Percentiles rank a stretch among this genome's conserved stretches.
phyloP scores from a whole-genome alignment of 2,329 filamentous ascomycete genomes.

The Venturia asperata region DNA sequence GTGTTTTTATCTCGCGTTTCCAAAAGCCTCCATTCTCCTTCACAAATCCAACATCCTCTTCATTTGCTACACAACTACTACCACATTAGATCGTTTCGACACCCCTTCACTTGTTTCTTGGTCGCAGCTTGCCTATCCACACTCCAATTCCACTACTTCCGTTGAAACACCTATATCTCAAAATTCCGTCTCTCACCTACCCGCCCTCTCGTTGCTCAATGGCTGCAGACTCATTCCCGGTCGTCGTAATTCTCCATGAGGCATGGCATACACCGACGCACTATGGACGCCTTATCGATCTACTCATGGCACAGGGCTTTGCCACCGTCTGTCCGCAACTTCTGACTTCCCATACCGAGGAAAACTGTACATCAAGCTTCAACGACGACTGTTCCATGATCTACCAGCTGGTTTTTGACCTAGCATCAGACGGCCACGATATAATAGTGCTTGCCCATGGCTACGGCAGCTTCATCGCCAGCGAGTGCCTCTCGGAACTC shows the following conservation, averaged over 20 bases:
- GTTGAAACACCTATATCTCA: neutral
- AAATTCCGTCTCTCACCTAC: neutral
- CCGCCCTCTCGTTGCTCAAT: neutral
- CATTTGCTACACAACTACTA: neutral
- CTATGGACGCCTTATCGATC: slow-evolving; percentile 13
- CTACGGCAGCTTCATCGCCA: slow-evolving; percentile 17
- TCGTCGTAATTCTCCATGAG: slow-evolving; percentile 12
- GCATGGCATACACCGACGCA: slow-evolving; percentile 11
- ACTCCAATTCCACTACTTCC: neutral
- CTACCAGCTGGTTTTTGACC: slow-evolving; percentile 14
- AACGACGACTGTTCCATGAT: slow-evolving; percentile 12
- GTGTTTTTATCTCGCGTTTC: neutral
- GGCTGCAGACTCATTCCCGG: neutral
- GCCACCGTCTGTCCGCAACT: slow-evolving; percentile 15
- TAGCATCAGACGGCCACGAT: slow-evolving; percentile 6
- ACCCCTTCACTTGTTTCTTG: neutral
- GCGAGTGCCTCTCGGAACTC: slow-evolving; percentile 10
- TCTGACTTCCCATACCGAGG: slow-evolving; percentile 5
- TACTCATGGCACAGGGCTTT: slow-evolving; percentile 10
- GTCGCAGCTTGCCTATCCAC: neutral
- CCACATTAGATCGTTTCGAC: neutral
- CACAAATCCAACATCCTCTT: neutral
- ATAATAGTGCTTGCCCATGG: slow-evolving; percentile 14
- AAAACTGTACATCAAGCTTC: slow-evolving; percentile 3
- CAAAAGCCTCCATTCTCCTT: neutral